Evolutionary conservation across 2,329 filamentous ascomycete species (phyloP).

Genomic region (Clathrospora elynae): DNA sequence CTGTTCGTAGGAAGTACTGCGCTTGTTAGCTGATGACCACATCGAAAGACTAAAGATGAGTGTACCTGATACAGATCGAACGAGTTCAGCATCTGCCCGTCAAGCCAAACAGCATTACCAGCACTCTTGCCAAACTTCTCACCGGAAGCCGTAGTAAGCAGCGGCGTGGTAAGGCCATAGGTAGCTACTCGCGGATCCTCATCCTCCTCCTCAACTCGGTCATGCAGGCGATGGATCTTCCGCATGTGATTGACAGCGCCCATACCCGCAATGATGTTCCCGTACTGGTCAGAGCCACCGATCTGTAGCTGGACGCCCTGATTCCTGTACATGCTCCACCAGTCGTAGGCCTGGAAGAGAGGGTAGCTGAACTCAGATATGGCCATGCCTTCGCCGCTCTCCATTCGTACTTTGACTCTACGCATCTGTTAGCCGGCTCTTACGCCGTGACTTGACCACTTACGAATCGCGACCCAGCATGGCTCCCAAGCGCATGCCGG

Average conservation of each 20-base stretch:
- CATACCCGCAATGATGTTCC: slow-evolving; percentile 91
- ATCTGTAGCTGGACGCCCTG: slow-evolving; percentile 81
- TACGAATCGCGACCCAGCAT: slow-evolving; percentile 89
- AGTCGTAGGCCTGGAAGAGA: slow-evolving; percentile 93
- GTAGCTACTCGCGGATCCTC: slow-evolving; percentile 57
- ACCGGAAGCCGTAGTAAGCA: slow-evolving; percentile 83
- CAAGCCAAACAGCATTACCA: slow-evolving; percentile 93
- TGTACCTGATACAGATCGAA: slow-evolving; percentile 81
- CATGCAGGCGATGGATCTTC: slow-evolving; percentile 37
- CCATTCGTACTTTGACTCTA: slow-evolving; percentile 80
- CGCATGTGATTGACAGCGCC: slow-evolving; percentile 80
- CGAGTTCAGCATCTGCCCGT: slow-evolving; percentile 75
- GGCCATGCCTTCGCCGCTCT: slow-evolving; percentile 89
- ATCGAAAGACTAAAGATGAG: neutral
- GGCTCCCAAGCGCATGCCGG: slow-evolving; percentile 75
- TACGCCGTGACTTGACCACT: slow-evolving; percentile 47
- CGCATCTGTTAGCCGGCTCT: slow-evolving; percentile 20
- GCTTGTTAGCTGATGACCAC: neutral
- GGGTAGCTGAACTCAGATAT: slow-evolving; percentile 94
- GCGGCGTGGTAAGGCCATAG: slow-evolving; percentile 86
- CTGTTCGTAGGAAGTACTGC: slow-evolving; percentile 81
- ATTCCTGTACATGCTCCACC: slow-evolving; percentile 81
- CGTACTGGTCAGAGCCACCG: slow-evolving; percentile 93
- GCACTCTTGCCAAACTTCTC: slow-evolving; percentile 94
- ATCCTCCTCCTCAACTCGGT: slow-evolving; percentile 13